phyloP scores from a whole-genome alignment of 495 filamentous ascomycete species.

The Neurospora sp. region DNA sequence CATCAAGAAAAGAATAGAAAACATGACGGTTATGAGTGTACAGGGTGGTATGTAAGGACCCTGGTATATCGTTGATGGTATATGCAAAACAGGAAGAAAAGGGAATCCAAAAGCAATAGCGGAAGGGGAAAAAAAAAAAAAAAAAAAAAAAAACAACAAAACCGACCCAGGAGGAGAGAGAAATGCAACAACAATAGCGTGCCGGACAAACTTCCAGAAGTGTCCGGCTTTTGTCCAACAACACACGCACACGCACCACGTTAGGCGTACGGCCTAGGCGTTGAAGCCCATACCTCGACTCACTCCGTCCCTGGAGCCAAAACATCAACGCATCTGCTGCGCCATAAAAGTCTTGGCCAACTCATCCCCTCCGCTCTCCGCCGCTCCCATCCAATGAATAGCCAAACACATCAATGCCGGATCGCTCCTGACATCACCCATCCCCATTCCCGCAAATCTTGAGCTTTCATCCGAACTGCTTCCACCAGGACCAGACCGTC shows the following conservation, averaged over 20 bases:
- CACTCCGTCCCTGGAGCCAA: neutral
- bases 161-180: neutral
- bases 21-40: neutral
- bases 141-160: neutral
- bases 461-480: slow-evolving; percentile 3
- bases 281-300: neutral
- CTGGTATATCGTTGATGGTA: neutral
- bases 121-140: neutral
- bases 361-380: slow-evolving; percentile 75
- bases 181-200: neutral
- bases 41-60: neutral
- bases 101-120: neutral
- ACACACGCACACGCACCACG: neutral
- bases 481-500: slow-evolving; percentile 14
- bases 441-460: slow-evolving; percentile 19
- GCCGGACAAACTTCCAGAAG: neutral
- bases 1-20: neutral
- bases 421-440: slow-evolving; percentile 55
- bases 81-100: neutral
- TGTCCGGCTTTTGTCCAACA: neutral
- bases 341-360: slow-evolving; percentile 78
- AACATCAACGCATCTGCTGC: slow-evolving; percentile 37
- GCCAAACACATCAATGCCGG: slow-evolving; percentile 91
- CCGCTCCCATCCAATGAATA: slow-evolving; percentile 97
- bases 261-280: neutral